Evolutionary conservation across 2,329 filamentous ascomycete species (phyloP), one percentile per base, ranked within the genome.

Genomic region (Cladorrhinum sp.): DNA sequence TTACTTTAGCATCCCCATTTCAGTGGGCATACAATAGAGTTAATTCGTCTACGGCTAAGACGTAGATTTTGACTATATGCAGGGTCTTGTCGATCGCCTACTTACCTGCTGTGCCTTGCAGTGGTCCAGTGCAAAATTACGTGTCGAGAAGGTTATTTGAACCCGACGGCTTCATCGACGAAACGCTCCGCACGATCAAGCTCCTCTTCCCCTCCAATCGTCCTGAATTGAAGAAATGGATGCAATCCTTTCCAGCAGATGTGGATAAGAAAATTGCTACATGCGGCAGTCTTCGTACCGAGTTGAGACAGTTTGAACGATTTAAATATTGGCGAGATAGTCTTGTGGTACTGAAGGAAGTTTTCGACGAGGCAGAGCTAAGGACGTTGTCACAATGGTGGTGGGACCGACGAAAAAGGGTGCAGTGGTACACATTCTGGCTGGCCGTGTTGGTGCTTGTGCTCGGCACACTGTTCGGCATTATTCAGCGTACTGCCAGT

Each of bases 401-500:
- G 77, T 66, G 72, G 54, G 77, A 79, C 58, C 61, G 73, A 2
- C 64, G 78, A 0, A 76, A 77, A 25, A 70, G 73, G 0, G 72
- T 74, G 0, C 77, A 80, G 57, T 79, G 77, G 76, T 79, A 76
- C 50, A 78, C 75, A 0, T 77, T 80, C 55, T 81, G 78, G 78
- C 70, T 80, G 2, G 53, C 58, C n/a, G 18, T 56, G 6, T 32
- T 60, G 3, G 53, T 56, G 7, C 56, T 60, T 29, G 25, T 29
- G 5, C 25, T 29, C 25, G 25, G 25, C 4, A 29, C 25, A 29
- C 25, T 29, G 25, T 29, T 29, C 10, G 25, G 25, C 25, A 29
- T 29, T 10, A 29, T 29, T 29, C 25, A 29, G 25, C 10, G 25
- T 29, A 29, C 25, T 29, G 25, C 25, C 25, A 29, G 25, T 10